Conservation (phyloP, 1,139 yeast species). For the Debaryomyces nepalensis region DNA sequence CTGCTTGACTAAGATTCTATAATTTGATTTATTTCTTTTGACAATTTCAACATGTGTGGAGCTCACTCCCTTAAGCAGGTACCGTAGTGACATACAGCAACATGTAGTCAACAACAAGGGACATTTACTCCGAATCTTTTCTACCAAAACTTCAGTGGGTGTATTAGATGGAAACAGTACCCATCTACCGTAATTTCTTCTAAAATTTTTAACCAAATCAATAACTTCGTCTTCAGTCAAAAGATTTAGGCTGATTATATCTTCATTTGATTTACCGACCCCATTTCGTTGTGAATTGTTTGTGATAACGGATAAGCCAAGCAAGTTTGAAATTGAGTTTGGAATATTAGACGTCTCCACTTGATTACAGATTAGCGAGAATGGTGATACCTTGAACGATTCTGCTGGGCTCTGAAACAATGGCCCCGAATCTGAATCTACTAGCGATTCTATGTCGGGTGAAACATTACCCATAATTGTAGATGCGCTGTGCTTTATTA, state of each 20-base stretch:
- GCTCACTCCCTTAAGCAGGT: slow-evolving; percentile 33
- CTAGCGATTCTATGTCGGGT: slow-evolving; percentile 1
- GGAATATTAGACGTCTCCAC: slow-evolving; percentile 40
- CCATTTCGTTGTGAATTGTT: not conserved
- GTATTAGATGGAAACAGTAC: slow-evolving; percentile 67
- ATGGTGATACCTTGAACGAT: slow-evolving; percentile 55
- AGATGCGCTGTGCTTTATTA: not conserved
- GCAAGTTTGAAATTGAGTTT: slow-evolving; percentile 46
- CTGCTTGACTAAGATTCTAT: slow-evolving; percentile 33
- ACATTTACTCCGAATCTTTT: slow-evolving; percentile 55
- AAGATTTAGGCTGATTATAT: slow-evolving; percentile 38
- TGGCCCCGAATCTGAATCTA: slow-evolving; percentile 5
- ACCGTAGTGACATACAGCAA: slow-evolving; percentile 64
- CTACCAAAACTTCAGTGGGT: slow-evolving; percentile 55
- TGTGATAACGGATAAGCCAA: slow-evolving; percentile 29
- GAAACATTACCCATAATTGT: not conserved
- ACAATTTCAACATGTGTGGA: slow-evolving; percentile 26
- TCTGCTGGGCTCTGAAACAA: slow-evolving; percentile 46
- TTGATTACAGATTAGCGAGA: slow-evolving; percentile 46
- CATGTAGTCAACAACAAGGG: slow-evolving; percentile 69
- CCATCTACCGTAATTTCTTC: slow-evolving; percentile 78
- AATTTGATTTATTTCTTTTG: slow-evolving; percentile 26
- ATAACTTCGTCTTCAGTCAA: slow-evolving; percentile 55
- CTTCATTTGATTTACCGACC: slow-evolving; percentile 2
- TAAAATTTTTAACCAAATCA: slow-evolving; percentile 58